Conservation (phyloP, 352 stramenopile genomes). For the Phytophthora pluvialis region DNA sequence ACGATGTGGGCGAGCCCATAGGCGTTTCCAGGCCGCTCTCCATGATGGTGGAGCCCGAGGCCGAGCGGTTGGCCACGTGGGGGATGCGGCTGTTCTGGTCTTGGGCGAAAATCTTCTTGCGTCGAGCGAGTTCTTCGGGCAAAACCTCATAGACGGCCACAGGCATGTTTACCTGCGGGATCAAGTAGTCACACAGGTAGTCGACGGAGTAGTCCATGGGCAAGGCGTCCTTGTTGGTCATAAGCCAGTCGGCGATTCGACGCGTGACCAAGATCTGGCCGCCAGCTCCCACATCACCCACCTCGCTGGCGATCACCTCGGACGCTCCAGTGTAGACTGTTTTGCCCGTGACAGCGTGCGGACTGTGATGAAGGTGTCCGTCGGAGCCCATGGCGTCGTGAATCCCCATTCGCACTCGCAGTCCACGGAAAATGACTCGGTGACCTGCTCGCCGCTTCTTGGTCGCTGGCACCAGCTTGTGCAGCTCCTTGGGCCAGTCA, state of each 20-base stretch:
- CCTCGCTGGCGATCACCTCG: conserved; percentile 56
- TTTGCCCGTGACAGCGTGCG: conserved; percentile 57
- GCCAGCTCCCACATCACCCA: conserved; percentile 56
- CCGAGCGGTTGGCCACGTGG: conserved; percentile 25
- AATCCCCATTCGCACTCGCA: conserved; percentile 62
- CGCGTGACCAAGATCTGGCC: conserved; percentile 60
- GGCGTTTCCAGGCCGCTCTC: conserved; percentile 34
- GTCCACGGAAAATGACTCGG: conserved; percentile 51
- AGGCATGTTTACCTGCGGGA: conserved; percentile 40
- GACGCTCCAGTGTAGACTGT: conserved; percentile 55
- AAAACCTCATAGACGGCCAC: conserved; percentile 48
- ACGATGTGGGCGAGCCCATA: conserved; percentile 27
- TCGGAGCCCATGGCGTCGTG: conserved; percentile 51
- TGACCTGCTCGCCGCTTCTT: conserved; percentile 41
- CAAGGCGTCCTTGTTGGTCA: conserved; percentile 45
- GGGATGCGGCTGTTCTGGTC: conserved; percentile 39
- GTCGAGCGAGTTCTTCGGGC: conserved; percentile 32
- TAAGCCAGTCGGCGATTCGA: conserved; percentile 54
- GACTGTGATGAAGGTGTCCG: conserved; percentile 39
- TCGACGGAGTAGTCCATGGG: conserved; percentile 42
- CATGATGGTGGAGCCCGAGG: conserved; percentile 32
- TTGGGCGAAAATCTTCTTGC: conserved; percentile 43
- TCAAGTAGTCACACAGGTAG: conserved; percentile 44
- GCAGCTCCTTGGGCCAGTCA: conserved; percentile 68
- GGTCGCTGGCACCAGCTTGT: conserved; percentile 53